Evolutionary conservation across 2,329 filamentous ascomycete species (phyloP).

Genomic region (Chaetothyriales sp.): DNA sequence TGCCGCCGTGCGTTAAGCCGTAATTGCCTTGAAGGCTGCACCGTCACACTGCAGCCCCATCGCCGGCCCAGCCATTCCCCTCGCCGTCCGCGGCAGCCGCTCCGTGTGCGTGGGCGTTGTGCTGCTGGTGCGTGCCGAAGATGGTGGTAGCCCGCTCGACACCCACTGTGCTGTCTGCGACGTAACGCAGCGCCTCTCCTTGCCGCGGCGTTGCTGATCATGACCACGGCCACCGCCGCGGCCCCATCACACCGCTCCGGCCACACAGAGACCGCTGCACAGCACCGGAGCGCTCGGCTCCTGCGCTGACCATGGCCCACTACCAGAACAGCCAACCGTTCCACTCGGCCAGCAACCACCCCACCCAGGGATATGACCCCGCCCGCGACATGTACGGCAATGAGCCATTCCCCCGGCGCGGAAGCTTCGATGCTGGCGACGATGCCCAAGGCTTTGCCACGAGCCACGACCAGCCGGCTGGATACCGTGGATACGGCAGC

Average conservation of each 20-base stretch:
- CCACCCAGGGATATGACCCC: slow-evolving; percentile 26
- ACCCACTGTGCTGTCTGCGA: neutral
- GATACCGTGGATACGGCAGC: slow-evolving; percentile 5
- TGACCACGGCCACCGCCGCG: neutral
- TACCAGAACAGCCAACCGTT: slow-evolving; percentile 40
- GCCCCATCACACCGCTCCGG: too few species aligned
- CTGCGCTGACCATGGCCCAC: slow-evolving; percentile 36
- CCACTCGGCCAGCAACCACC: slow-evolving; percentile 28
- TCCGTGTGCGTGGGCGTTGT: neutral
- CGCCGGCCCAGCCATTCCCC: neutral
- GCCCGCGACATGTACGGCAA: slow-evolving; percentile 27
- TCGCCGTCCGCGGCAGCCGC: neutral
- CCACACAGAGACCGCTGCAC: neutral
- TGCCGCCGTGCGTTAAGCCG: neutral
- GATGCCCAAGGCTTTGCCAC: slow-evolving; percentile 43
- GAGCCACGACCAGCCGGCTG: slow-evolving; percentile 10
- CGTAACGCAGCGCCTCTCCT: neutral
- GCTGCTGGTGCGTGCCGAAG: neutral
- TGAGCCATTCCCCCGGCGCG: slow-evolving; percentile 38
- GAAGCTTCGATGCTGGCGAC: slow-evolving; percentile 66
- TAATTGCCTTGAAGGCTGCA: neutral
- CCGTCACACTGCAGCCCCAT: neutral
- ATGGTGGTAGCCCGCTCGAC: neutral
- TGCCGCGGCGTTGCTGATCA: neutral
- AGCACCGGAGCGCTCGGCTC: neutral